A percentile compares a stretch with the other conserved stretches of the same genome.
Evolutionary conservation across 345 rosid genomes (phyloP).

Genomic region (Reutealis trisperma): DNA sequence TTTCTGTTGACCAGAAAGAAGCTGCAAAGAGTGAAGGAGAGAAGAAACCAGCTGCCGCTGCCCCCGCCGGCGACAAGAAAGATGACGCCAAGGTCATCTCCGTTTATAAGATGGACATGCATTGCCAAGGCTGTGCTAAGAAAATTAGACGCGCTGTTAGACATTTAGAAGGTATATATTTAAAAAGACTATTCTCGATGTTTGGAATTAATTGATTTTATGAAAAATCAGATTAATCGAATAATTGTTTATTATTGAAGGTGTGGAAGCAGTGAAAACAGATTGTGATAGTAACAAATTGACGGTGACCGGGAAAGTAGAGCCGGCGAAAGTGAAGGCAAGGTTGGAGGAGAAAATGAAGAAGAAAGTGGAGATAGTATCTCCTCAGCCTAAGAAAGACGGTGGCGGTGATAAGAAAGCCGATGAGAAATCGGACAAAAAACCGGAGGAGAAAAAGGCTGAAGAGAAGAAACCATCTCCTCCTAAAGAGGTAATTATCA

Average conservation of each 20-base stretch:
- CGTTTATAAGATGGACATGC: constrained; percentile 73
- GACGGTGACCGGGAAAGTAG: constrained; percentile 48
- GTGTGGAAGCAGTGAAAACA: constrained; percentile 37
- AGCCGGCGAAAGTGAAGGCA: constrained; percentile 36
- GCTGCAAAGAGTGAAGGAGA: constrained; percentile 48
- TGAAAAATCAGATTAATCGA: no score
- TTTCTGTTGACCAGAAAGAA: constrained; percentile 31
- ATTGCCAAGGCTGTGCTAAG: constrained; percentile 93
- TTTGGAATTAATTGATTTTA: no score
- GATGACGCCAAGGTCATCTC: constrained; percentile 40
- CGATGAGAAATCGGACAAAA: constrained; percentile 39
- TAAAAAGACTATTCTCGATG: no score
- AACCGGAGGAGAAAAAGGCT: constrained; percentile 25
- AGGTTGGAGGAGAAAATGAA: constrained; percentile 33
- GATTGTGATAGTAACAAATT: constrained; percentile 37
- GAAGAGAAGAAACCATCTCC: constrained; percentile 29
- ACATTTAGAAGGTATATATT: constrained; percentile 26
- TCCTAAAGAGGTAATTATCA: constrained; percentile 29
- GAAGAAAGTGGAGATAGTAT: constrained; percentile 36
- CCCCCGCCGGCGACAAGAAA: constrained; percentile 24
- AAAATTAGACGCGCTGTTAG: constrained; percentile 28
- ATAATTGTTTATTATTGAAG: constrained; percentile 15
- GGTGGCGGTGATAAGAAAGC: constrained; percentile 31
- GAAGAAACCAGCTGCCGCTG: constrained; percentile 45
- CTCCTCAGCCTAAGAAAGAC: constrained; percentile 38